Evolutionary conservation across 2,329 filamentous ascomycete genomes (phyloP).

Genomic region (Raffaelea deltoideospora): DNA sequence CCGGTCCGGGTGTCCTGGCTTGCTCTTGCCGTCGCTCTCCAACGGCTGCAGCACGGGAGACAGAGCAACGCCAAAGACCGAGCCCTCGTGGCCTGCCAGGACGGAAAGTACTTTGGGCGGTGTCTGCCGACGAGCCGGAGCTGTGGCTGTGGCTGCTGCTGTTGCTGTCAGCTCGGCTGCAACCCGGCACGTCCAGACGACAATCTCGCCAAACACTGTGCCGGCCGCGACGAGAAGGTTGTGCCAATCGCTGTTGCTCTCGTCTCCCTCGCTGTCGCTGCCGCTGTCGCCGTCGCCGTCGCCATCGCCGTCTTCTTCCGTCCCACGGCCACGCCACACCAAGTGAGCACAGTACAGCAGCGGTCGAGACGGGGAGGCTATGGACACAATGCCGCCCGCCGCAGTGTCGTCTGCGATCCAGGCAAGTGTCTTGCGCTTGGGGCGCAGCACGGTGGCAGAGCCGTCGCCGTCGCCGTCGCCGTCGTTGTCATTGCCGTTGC

Average conservation of each 20-base stretch:
- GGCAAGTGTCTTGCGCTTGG: too few relatives aligned
- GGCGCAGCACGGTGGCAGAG: neutral
- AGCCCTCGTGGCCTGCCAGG: slow-evolving; percentile 67
- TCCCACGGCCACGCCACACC: slow-evolving; percentile 37
- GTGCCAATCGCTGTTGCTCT: slow-evolving; percentile 6
- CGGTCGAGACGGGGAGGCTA: slow-evolving; percentile 58
- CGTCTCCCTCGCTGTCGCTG: too few relatives aligned
- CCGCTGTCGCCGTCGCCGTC: slow-evolving; percentile 12
- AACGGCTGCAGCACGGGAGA: slow-evolving; percentile 34
- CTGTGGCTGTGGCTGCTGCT: neutral
- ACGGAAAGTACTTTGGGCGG: slow-evolving; percentile 32
- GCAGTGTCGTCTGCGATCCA: too few relatives aligned
- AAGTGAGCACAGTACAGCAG: slow-evolving; percentile 79
- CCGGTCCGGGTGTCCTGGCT: too few relatives aligned
- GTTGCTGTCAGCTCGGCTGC: neutral
- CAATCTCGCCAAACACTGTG: slow-evolving; percentile 86
- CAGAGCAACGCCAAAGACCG: slow-evolving; percentile 79
- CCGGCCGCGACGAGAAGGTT: slow-evolving; percentile 26
- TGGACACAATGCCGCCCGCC: too few relatives aligned
- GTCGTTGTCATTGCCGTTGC: neutral
- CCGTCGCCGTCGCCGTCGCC: neutral
- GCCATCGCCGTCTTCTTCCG: too few relatives aligned
- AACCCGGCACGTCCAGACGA: slow-evolving; percentile 65
- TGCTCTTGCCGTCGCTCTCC: slow-evolving; percentile 18
- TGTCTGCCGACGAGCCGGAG: slow-evolving; percentile 3